Evolutionary conservation across 1,284 basidiomycete genomes (phyloP).

Genomic region (Austroboletus rostrupii): DNA sequence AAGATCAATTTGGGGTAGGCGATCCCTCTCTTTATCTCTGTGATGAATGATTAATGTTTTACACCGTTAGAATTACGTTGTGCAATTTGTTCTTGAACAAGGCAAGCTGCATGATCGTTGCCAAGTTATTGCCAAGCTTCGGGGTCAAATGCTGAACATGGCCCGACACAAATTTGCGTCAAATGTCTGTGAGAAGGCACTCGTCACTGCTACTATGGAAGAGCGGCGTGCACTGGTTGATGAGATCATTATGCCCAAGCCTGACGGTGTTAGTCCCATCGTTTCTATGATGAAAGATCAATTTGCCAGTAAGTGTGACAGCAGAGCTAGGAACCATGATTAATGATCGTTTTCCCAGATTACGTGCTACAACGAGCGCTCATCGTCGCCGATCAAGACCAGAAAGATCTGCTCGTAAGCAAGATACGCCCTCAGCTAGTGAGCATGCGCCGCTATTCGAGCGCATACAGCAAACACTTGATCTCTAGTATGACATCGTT

Average conservation of each 20-base stretch:
- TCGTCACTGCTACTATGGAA: slow-evolving; percentile 62
- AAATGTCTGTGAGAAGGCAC: slow-evolving; percentile 94
- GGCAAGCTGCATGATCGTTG: slow-evolving; percentile 70
- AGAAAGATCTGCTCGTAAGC: slow-evolving; percentile 60
- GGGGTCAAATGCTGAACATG: slow-evolving; percentile 76
- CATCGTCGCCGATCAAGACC: slow-evolving; percentile 65
- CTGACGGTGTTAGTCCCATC: slow-evolving; percentile 62
- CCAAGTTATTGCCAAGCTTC: slow-evolving; percentile 68
- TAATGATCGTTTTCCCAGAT: slow-evolving; percentile 41
- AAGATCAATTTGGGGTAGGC: slow-evolving; percentile 84
- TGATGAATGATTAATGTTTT: slow-evolving; percentile 4
- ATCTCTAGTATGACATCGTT: slow-evolving; percentile 58
- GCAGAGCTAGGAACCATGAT: background rate
- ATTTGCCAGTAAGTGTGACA: slow-evolving; percentile 68
- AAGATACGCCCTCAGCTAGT: slow-evolving; percentile 65
- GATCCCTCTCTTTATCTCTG: background rate
- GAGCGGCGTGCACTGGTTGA: slow-evolving; percentile 70
- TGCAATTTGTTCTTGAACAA: slow-evolving; percentile 89
- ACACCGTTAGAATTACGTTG: slow-evolving; percentile 80
- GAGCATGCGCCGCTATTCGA: slow-evolving; percentile 68
- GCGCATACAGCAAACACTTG: slow-evolving; percentile 75
- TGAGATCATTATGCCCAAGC: slow-evolving; percentile 71
- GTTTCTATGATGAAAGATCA: slow-evolving; percentile 88
- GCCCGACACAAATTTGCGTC: slow-evolving; percentile 94
- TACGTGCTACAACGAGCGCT: slow-evolving; percentile 81